A percentile compares a stretch with the other conserved stretches of the same genome.
phyloP scores from a whole-genome alignment of 139 green algal species.

The Coelastrella sp. region DNA sequence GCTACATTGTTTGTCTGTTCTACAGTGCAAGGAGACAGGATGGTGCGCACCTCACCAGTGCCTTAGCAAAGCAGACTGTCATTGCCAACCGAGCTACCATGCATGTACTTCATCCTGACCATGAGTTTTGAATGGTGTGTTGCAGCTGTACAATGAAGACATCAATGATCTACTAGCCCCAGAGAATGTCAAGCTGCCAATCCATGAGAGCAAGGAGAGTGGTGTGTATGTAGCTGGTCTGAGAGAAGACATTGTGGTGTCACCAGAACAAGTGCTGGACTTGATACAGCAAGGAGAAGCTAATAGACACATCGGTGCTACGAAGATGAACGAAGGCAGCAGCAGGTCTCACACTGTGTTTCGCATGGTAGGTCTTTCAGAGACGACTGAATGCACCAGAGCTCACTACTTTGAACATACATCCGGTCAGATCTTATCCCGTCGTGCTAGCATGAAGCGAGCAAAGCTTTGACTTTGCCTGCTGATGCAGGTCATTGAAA shows the following conservation, averaged over 20 bases:
- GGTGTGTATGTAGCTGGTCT: slow-evolving; percentile 94
- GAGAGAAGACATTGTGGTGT: slow-evolving; percentile 93
- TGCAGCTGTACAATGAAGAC: slow-evolving; percentile 98
- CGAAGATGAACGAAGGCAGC: slow-evolving; percentile 95
- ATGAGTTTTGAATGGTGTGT: neutral
- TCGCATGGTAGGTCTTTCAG: slow-evolving; percentile 86
- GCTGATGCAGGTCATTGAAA: slow-evolving; percentile 81
- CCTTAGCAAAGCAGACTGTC: no score
- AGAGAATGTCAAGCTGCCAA: slow-evolving; percentile 83
- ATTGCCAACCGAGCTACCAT: no score
- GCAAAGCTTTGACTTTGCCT: neutral
- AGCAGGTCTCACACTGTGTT: slow-evolving; percentile 95
- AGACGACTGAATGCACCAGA: neutral
- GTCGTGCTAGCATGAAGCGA: neutral
- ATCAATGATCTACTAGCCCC: slow-evolving; percentile 93
- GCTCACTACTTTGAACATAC: no score
- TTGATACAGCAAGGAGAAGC: slow-evolving; percentile 85
- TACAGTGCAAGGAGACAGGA: no score
- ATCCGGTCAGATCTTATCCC: no score
- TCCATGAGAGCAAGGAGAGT: slow-evolving; percentile 87
- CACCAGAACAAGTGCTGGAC: slow-evolving; percentile 80
- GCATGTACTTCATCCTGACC: neutral
- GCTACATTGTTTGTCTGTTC: neutral
- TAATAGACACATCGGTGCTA: slow-evolving; percentile 91
- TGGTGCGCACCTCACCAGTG: no score